phyloP scores from a whole-genome alignment of 345 rosid species.

The Boechera divaricarpa region DNA sequence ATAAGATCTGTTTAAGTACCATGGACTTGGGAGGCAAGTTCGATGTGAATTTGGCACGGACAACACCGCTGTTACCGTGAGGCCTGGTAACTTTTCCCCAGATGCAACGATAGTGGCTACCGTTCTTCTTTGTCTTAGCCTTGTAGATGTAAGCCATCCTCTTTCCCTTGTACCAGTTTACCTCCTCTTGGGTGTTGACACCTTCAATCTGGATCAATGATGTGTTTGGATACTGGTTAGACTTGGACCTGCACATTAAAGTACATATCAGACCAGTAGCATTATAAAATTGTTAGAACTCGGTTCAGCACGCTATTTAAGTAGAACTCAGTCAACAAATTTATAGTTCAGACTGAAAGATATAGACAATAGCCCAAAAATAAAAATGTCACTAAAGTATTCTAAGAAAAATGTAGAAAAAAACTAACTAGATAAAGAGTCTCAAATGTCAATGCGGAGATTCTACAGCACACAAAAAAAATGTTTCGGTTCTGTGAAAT shows the following conservation, averaged over 20 bases:
- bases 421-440: neutral
- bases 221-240: slow-evolving; percentile 77
- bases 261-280: neutral
- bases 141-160: slow-evolving; percentile 65
- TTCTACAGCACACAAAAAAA: neutral
- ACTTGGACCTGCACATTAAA: slow-evolving; percentile 57
- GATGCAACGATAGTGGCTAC: slow-evolving; percentile 61
- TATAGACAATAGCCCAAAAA: neutral
- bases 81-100: slow-evolving; percentile 75
- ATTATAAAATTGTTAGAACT: slow-evolving; percentile 6
- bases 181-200: slow-evolving; percentile 63
- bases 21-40: slow-evolving; percentile 75
- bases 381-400: neutral
- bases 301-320: neutral
- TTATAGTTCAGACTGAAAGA: neutral
- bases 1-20: slow-evolving; percentile 43
- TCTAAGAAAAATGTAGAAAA: neutral
- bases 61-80: slow-evolving; percentile 76
- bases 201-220: slow-evolving; percentile 73
- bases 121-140: slow-evolving; percentile 61
- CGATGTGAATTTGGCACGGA: slow-evolving; percentile 72
- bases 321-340: neutral
- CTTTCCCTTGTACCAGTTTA: slow-evolving; percentile 63
- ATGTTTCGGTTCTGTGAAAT: neutral
- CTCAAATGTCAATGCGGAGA: neutral